Base-by-base conservation (phyloP, 1,284 basidiomycete species). In the Rugosomyces carneus region DNA sequence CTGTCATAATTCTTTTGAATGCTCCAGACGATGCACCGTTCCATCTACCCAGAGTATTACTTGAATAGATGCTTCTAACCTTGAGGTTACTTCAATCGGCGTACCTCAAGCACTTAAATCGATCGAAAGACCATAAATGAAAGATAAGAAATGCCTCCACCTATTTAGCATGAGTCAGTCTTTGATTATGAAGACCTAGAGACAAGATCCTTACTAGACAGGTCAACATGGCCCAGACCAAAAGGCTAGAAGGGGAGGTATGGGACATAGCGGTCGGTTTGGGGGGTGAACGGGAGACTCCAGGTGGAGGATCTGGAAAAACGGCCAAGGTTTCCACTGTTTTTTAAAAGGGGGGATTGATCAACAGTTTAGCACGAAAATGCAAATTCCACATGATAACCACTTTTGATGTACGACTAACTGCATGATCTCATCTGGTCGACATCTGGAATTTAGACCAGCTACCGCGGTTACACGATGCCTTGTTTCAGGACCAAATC, bases 1-100 rank as follows among this genome's bases (percentile, higher is more conserved):
- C 84, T 13, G 83, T 89, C 86, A 89, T 89, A 55, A 88, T 60
- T 18, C 85, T 76, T 62, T 87, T 89, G 67, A 89, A 89, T 1
- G 82, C 72, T 15, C 84, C 84, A 20, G 79, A 73, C 48, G 79
- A 66, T 2, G 76, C 78, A 34, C 73, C 75, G 53, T 78, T 76
- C 83, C 82, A 87, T 60, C 84, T 86, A 44, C 5, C 23, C 38
- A 13, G 16, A 11, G 16, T 20, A 13, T 26, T 41, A 40, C 21
- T 13, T 27, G 2, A 27, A 23, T 7, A 7, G 42, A 32, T 16
- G 5, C 18, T 35, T 19, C 29, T 32, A 18, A 24, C 20, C 7
- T 42, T 16, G 26, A 1, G 34, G 5, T 7, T 15, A 15, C 21
- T 21, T 31, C 26, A 1, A 13, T 40, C 36, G 16, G 59, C 75